Conservation (phyloP, 352 stramenopile genomes). For the Phytophthora macrochlamydospora region DNA sequence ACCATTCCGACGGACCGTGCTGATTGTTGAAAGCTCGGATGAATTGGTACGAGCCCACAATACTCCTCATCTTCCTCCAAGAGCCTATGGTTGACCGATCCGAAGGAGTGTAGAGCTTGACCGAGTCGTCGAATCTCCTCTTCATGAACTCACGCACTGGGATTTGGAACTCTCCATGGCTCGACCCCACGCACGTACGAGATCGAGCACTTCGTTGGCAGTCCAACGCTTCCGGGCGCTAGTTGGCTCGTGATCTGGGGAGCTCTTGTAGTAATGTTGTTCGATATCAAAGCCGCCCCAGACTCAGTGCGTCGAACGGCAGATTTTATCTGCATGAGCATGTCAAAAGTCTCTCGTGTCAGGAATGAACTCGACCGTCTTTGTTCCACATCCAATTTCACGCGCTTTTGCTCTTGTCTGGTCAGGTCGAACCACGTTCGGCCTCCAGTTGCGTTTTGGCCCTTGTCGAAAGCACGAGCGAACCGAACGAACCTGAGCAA, state of each 20-base stretch:
- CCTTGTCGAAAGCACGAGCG: neutral
- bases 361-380: neutral
- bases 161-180: neutral
- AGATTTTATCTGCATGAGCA: neutral
- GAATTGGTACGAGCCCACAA: conserved; percentile 6
- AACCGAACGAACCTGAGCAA: neutral
- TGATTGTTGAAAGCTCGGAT: conserved; percentile 4
- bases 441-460: neutral
- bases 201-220: neutral
- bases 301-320: neutral
- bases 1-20: conserved; percentile 3
- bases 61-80: conserved; percentile 6
- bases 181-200: conserved; percentile 1
- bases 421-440: conserved; percentile 3
- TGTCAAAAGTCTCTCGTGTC: conserved; percentile 1
- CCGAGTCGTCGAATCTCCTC: neutral
- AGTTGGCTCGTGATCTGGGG: neutral
- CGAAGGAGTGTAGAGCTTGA: conserved; percentile 4
- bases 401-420: neutral
- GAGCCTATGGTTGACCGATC: neutral
- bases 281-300: no score
- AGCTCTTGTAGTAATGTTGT: no score
- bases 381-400: neutral
- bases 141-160: neutral
- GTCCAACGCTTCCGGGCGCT: neutral